phyloP scores from a whole-genome alignment of 139 green algal genomes.

The Micractinium sp. region DNA sequence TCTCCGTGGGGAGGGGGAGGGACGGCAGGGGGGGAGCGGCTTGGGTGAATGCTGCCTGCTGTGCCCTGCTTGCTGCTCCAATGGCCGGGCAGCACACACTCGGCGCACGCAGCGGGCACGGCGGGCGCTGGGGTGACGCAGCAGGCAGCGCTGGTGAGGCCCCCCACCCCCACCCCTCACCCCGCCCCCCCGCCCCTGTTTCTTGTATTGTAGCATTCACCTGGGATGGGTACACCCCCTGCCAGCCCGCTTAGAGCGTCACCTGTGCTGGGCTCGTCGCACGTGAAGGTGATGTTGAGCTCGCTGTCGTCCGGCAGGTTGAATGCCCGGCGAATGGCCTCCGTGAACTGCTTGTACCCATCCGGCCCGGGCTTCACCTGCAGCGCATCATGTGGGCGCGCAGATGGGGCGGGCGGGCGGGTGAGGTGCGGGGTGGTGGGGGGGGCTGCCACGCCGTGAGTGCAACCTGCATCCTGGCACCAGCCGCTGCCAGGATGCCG shows the following conservation, averaged over 20 bases:
- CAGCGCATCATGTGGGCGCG: neutral
- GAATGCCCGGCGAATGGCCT: conserved; percentile 83
- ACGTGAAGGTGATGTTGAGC: conserved; percentile 95
- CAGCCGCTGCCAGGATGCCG: too few relatives aligned
- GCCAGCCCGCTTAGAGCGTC: neutral
- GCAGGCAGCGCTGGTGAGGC: neutral
- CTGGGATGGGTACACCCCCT: too few relatives aligned
- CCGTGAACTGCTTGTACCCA: conserved; percentile 86
- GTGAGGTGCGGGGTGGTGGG: neutral
- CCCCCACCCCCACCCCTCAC: too few relatives aligned
- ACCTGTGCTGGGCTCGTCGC: conserved; percentile 83
- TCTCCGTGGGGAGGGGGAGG: neutral
- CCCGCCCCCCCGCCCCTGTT: neutral
- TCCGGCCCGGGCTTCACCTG: conserved; percentile 61
- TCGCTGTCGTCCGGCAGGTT: conserved; percentile 82
- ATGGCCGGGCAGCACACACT: too few relatives aligned
- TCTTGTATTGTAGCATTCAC: neutral
- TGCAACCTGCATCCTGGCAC: too few relatives aligned
- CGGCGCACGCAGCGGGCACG: neutral
- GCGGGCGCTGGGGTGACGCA: neutral
- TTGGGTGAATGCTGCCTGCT: too few relatives aligned
- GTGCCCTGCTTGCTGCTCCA: too few relatives aligned
- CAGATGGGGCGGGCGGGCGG: neutral
- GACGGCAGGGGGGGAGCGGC: too few relatives aligned
- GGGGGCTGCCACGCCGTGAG: neutral